Conservation (phyloP, 371 early-diverging fungal species). For the Mucor plumbeus region DNA sequence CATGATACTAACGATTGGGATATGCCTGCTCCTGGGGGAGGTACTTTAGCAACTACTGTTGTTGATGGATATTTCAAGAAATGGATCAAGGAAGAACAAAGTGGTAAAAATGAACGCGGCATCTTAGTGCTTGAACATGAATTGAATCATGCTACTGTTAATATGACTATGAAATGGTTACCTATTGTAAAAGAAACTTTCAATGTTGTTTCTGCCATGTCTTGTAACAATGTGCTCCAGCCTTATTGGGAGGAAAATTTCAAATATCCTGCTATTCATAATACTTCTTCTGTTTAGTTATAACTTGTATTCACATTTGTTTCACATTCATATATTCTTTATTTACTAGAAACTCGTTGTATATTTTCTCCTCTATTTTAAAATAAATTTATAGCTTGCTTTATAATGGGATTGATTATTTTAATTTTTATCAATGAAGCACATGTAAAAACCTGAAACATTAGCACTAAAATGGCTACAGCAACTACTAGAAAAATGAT, state of each 20-base stretch:
- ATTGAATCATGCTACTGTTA: slow-evolving; percentile 45
- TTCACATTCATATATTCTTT: no score
- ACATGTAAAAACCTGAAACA: no score
- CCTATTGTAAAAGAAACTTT: slow-evolving; percentile 43
- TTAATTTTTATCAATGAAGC: no score
- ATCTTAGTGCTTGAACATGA: slow-evolving; percentile 57
- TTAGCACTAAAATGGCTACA: no score
- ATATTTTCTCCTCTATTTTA: no score
- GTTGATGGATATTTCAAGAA: slow-evolving; percentile 27
- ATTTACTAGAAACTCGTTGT: no score
- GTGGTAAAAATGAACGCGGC: slow-evolving; percentile 41
- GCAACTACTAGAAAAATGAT: no score
- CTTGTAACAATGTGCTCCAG: slow-evolving; percentile 51
- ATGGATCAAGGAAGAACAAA: slow-evolving; percentile 43
- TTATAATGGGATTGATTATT: no score
- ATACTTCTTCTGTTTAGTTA: slow-evolving; percentile 20
- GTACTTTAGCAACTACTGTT: slow-evolving; percentile 1
- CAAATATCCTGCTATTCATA: slow-evolving; percentile 13
- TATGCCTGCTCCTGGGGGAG: slow-evolving; percentile 38
- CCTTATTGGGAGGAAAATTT: slow-evolving; percentile 43
- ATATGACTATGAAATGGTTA: slow-evolving; percentile 52
- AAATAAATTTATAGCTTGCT: no score
- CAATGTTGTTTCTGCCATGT: slow-evolving; percentile 50
- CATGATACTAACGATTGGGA: slow-evolving; percentile 44
- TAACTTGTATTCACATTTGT: no score